Evolutionary conservation across 225 moss, liverwort and hornwort species (phyloP).

Genomic region (Asterella californica): DNA sequence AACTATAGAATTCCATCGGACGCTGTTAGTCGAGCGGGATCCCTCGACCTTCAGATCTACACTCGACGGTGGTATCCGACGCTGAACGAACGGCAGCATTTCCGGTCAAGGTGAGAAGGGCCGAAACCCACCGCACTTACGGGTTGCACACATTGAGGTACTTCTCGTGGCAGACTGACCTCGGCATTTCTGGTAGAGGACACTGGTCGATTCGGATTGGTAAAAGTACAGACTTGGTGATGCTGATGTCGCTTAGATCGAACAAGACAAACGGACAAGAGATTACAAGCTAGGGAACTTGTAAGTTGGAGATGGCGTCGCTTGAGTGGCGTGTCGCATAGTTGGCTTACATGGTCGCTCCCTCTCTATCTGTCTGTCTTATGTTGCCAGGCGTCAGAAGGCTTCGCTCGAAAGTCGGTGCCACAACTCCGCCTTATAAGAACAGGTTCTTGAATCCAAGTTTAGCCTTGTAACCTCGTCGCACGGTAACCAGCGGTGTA

Average conservation of each 20-base stretch:
- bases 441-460: not conserved
- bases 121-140: not conserved
- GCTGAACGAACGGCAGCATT: not conserved
- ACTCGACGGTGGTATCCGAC: not conserved
- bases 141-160: not conserved
- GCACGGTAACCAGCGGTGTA: no score
- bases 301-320: not conserved
- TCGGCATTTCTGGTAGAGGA: not conserved
- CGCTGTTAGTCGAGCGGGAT: not conserved
- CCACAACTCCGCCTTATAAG: not conserved
- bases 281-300: not conserved
- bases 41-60: not conserved
- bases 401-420: constrained; percentile 1
- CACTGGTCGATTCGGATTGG: not conserved
- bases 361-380: not conserved
- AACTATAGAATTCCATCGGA: not conserved
- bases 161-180: not conserved
- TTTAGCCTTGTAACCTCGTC: no score
- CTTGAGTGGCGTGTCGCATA: constrained; percentile 1
- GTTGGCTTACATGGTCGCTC: not conserved
- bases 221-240: not conserved
- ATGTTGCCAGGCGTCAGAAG: not conserved
- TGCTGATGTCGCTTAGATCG: not conserved
- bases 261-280: not conserved
- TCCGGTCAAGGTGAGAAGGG: not conserved